Base-by-base conservation (phyloP, 805 yeast genomes). In the Wickerhamiella lipophila region DNA sequence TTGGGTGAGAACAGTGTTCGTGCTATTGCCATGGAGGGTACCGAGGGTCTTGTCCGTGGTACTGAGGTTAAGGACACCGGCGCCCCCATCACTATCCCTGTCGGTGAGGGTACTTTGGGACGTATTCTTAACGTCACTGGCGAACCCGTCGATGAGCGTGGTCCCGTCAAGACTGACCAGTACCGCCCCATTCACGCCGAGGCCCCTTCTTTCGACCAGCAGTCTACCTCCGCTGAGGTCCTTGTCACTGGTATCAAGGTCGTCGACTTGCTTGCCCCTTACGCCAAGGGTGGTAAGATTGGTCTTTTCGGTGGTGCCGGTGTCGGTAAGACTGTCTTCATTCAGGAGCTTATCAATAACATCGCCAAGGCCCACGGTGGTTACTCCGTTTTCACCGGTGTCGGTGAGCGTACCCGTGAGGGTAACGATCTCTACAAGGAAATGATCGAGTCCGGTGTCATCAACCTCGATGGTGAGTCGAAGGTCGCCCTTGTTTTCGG, bases 251-350 rank as follows among this genome's bases (percentile, higher is more conserved):
- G 98, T 86, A 89, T 89, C 72, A 89, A 89, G 81, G 98, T 89
- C 73, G 98, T 89, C 76, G 98, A 89, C 72, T 78, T 89, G 69
- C 80, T 89, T 62, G 98, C 98, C 63, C 98, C 98, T 64, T 89
- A 89, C 78, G 97, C 98, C 70, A 87, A 96, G 85, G 98, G 98
- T 85, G 98, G 98, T 85, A 89, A 89, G 82, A 89, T 89, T 86
- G 98, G 98, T 82, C 81, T 89, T 69, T 89, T 89, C 83, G 98
- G 98, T 79, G 98, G 98, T 89, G 98, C 98, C 73, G 98, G 98
- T 89, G 98, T 89, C 84, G 98, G 98, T 77, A 89, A 89, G 76
- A 89, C 98, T 73, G 98, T 89, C 58, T 89, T 89, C 77, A 89
- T 89, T 76, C 98, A 89, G 79, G 98, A 89, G 78, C 81, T 89